Base-by-base conservation (phyloP, 2,329 filamentous ascomycete genomes). In the Teratosphaeria pseudoeucalypti region DNA sequence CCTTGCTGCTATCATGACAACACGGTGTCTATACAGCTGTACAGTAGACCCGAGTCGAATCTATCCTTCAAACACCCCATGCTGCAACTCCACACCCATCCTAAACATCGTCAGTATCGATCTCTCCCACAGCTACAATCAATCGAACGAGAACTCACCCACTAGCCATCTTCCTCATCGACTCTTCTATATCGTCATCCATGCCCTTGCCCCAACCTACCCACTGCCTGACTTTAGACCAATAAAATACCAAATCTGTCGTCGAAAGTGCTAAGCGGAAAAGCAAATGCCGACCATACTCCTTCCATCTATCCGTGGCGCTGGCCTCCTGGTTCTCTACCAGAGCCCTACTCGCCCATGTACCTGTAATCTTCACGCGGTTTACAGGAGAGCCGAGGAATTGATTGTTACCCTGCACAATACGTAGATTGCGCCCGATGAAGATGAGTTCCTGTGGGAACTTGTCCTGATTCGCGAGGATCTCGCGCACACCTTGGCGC, bases 371-470 rank as follows among this genome's bases (percentile, higher is more conserved):
- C 77, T 96, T 96, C 73, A 97, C 85, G 1, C 94, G 81, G 73
- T 96, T 92, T 52, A 96, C 90, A 0, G 92, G 92, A 0, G 86
- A 90, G 26, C 91, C 91, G 57, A 96, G 82, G 74, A 88, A 92
- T 71, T 95, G 90, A 72, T 96, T 95, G 74, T 95, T 95, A 6
- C 87, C 90, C 74, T 96, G 91, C 2, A 96, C 91, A 68, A 96
- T 96, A 57, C 92, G 85, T 79, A 96, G 84, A 73, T 95, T 96
- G 47, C 92, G 84, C 1, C 90, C 90, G 67, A 96, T 91, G 74
- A 96, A 96, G 68, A 96, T 85, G 60, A 96, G 85, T 73, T 95
- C 91, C 70, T 88, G 87, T 4, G 92, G 92, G 85, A 89, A 92
- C 72, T 92, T 91, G 52, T 86, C 85, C 75, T 95, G 90, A 73